Evolutionary conservation across 2,329 filamentous ascomycete species (phyloP).

Genomic region (Colletotrichum tofieldiae): DNA sequence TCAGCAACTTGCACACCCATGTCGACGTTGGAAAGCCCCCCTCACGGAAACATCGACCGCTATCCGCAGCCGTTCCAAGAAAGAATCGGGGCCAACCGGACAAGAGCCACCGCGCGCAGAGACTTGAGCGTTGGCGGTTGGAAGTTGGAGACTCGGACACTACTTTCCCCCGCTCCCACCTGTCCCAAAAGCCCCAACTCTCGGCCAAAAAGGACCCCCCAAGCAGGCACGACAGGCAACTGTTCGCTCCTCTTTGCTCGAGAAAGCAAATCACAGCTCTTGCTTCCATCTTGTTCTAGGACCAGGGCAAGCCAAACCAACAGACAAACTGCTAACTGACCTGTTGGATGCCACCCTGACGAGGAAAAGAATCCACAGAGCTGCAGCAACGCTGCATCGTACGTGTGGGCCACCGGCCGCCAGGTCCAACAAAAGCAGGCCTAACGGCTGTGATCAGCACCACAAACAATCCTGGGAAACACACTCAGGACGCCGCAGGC

Average conservation of each 20-base stretch:
- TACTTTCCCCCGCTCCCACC: not conserved
- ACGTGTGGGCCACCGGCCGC: conserved; percentile 5
- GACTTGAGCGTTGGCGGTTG: not conserved
- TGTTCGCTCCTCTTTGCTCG: not conserved
- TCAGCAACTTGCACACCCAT: not conserved
- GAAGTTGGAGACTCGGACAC: not conserved
- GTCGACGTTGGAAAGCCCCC: not conserved
- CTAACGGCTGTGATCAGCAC: conserved; percentile 29
- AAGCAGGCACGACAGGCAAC: not conserved
- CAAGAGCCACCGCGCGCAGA: not conserved
- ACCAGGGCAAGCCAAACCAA: conserved; percentile 18
- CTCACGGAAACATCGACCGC: conserved; percentile 16
- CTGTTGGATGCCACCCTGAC: conserved; percentile 13
- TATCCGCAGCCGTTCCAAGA: not conserved
- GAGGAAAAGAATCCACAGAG: conserved; percentile 14
- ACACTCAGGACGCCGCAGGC: not conserved
- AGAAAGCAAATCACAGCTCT: conserved; percentile 9
- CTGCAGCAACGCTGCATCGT: conserved; percentile 36
- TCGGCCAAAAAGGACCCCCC: not conserved
- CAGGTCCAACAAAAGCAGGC: conserved; percentile 11
- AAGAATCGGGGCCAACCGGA: not conserved
- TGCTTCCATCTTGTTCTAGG: not conserved
- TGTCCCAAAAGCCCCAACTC: not conserved
- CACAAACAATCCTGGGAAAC: conserved; percentile 14
- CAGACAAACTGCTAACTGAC: conserved; percentile 24